Evolutionary conservation across 257 asterid species (phyloP), one percentile per base, ranked within the genome.

Genomic region (Voacanga thouarsii): DNA sequence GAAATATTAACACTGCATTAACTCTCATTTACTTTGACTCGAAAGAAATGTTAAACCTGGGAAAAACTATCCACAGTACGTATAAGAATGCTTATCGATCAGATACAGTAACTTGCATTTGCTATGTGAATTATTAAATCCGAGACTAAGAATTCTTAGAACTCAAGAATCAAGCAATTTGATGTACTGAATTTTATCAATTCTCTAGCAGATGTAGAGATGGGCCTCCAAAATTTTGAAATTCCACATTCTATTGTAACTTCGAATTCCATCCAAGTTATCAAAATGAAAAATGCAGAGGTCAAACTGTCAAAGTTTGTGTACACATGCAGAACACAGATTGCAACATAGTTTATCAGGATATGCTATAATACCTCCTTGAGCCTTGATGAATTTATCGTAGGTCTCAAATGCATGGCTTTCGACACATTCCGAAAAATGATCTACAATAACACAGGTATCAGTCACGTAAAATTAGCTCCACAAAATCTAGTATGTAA

Each of bases 341-440:
- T 77, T 8, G 43, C 7, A 67, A 33, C 39, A 47, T 39, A 23
- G 23, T 24, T 18, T 14, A 79, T 61, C 65, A 43, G 78, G 10
- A 75, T 21, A 49, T 12, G 53, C 26, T 57, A 67, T 69, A 6
- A 10, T 88, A 96, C 97, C 99, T 92, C 88, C 91, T 87, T 87
- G 82, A 72, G 81, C 75, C 86, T 93, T 92, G 90, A 92, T 82
- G 78, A 93, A 96, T 89, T 93, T 96, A 84, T 96, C 99, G 12
- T 96, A 96, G 72, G 99, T 96, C 85, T 96, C 98, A 78, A 82
- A 96, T 72, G 99, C 99, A 86, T 96, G 99, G 77, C 75, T 64
- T 87, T 96, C 98, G 79, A 96, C 99, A 72, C 97, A 93, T 82
- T 96, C 99, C 23, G 99, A 96, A 74, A 96, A 89, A 85, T 96